Conservation (phyloP, 1,284 basidiomycete genomes). For the Tremellales sp. region DNA sequence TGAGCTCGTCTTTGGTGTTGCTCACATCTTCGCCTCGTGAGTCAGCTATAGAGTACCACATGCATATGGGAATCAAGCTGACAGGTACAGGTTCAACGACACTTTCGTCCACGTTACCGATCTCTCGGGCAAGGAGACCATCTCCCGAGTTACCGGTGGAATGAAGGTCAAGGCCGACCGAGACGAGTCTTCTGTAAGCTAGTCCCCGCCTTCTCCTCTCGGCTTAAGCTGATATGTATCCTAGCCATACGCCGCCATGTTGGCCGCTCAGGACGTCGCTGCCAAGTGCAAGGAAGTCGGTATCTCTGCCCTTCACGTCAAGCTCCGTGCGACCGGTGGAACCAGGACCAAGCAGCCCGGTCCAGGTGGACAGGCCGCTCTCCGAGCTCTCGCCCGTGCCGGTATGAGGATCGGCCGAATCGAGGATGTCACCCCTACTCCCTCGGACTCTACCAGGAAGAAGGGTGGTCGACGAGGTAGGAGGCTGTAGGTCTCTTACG, state of each 20-base stretch:
- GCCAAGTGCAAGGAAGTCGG: conserved; percentile 96
- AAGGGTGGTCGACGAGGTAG: conserved; percentile 99
- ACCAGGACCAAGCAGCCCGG: conserved; percentile 99
- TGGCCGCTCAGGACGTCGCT: conserved; percentile 97
- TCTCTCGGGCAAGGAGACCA: conserved; percentile 97
- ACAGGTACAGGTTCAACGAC: conserved; percentile 76
- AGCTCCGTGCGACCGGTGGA: conserved; percentile 97
- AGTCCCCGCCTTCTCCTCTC: not conserved
- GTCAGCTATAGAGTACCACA: conserved; percentile 10
- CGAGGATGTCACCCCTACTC: conserved; percentile 91
- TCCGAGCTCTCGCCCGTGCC: conserved; percentile 96
- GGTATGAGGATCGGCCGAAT: conserved; percentile 99
- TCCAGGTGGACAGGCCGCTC: conserved; percentile 95
- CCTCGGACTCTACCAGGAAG: conserved; percentile 94
- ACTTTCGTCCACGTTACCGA: conserved; percentile 99
- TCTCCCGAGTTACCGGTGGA: conserved; percentile 97
- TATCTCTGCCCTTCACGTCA: conserved; percentile 81
- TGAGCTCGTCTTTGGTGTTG: conserved; percentile 92
- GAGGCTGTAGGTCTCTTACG: conserved; percentile 61
- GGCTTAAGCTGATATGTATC: conserved; percentile 57
- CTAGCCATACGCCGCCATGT: conserved; percentile 91
- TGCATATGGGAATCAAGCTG: not conserved
- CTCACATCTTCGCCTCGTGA: conserved; percentile 87
- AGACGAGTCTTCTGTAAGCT: conserved; percentile 81
- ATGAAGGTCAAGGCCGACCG: conserved; percentile 99